Conservation (phyloP, 495 filamentous ascomycete species). For the Achaetomiella virescens region DNA sequence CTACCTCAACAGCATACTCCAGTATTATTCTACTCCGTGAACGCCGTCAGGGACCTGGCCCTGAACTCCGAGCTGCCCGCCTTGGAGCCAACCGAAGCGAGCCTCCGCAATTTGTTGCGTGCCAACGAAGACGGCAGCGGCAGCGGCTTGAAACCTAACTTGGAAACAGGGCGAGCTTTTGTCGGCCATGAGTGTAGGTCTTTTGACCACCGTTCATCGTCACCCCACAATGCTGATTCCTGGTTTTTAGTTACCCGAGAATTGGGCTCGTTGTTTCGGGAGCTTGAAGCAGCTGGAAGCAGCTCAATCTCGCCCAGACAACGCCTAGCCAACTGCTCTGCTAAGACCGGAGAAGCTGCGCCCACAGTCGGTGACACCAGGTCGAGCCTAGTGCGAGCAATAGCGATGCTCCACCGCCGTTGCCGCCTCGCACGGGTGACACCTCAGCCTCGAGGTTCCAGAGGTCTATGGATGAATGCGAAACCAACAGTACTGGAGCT, state of each 20-base stretch:
- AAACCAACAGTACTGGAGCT: conserved; percentile 35
- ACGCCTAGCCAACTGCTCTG: conserved; percentile 74
- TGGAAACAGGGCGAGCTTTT: conserved; percentile 38
- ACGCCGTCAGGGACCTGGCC: conserved; percentile 73
- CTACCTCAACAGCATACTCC: conserved; percentile 93
- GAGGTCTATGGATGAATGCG: conserved; percentile 15
- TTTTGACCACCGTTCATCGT: background rate
- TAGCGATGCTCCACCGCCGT: conserved; percentile 20
- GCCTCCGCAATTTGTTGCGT: conserved; percentile 56
- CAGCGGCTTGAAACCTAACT: conserved; percentile 2
- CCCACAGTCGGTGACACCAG: conserved; percentile 2
- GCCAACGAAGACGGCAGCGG: conserved; percentile 33
- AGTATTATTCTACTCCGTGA: conserved; percentile 92
- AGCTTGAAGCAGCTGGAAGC: conserved; percentile 55
- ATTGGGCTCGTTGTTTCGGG: conserved; percentile 63
- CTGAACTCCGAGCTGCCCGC: conserved; percentile 60
- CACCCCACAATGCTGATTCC: background rate
- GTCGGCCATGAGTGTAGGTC: conserved; percentile 54
- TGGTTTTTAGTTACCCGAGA: conserved; percentile 57
- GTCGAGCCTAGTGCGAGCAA: conserved; percentile 2
- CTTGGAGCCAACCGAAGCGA: conserved; percentile 56
- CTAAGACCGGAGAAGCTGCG: conserved; percentile 23
- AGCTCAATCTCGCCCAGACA: conserved; percentile 59
- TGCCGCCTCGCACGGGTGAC: conserved; percentile 24
- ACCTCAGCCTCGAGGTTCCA: conserved; percentile 10